Evolutionary conservation across 169 alveolate species (phyloP).

Genomic region (Perkinsus marinus): DNA sequence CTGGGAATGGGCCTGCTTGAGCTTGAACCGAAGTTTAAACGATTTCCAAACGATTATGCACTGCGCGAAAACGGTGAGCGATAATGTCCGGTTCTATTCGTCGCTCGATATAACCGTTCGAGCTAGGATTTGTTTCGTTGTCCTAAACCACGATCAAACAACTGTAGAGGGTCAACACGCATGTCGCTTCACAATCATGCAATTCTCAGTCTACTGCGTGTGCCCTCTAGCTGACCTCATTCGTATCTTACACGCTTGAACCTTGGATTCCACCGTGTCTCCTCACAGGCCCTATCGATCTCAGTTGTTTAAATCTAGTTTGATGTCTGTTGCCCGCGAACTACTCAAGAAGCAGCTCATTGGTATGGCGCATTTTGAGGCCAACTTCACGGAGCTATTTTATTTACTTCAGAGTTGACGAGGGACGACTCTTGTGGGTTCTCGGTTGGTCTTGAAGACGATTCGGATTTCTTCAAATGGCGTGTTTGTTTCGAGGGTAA

Average conservation of each 20-base stretch:
- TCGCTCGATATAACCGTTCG: no score
- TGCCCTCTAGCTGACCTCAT: no score
- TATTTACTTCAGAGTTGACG: slow-evolving; percentile 41
- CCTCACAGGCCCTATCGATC: neutral
- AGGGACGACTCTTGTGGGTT: slow-evolving; percentile 67
- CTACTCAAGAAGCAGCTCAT: slow-evolving; percentile 51
- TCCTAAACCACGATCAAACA: no score
- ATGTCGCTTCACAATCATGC: no score
- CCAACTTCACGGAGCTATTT: neutral
- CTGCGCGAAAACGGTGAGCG: no score
- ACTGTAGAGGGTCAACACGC: no score
- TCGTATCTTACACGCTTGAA: neutral
- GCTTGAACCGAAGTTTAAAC: no score
- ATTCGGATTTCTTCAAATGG: slow-evolving; percentile 79
- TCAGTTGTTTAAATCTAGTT: neutral
- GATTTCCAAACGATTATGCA: no score
- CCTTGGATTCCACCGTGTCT: neutral
- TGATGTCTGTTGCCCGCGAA: slow-evolving; percentile 54
- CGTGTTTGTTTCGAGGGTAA: slow-evolving; percentile 70
- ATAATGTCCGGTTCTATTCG: no score
- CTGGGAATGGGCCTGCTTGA: no score
- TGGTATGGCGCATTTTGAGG: slow-evolving; percentile 25
- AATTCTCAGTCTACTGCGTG: no score
- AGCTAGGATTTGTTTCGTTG: no score
- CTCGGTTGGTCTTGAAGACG: slow-evolving; percentile 91